Evolutionary conservation across 768 basidiomycete genomes (phyloP), one percentile per base, ranked within the genome.

Genomic region (Rossbeevera mucosa): DNA sequence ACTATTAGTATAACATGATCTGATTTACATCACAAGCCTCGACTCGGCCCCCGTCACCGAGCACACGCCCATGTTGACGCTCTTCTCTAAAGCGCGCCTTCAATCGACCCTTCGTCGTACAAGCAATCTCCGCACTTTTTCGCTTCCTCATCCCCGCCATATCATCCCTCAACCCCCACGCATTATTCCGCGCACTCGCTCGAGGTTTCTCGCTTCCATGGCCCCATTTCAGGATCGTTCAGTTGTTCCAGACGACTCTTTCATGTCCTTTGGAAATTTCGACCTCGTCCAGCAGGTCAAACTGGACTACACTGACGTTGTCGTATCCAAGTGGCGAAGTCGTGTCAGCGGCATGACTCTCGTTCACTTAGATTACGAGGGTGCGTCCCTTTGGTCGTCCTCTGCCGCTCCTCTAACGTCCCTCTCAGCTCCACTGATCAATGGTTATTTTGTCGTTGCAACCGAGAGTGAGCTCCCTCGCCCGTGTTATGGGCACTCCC

Each of bases 301-400:
- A 61, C 74, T 94, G 42, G 84, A 86, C 58, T 92, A 85, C 49
- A 74, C 86, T 9, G 90, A 93, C 54, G 82, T 94, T 38, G 76
- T 76, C 16, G 76, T 95, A 41, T 89, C 88, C 8, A 95, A 93
- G 71, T 96, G 92, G 91, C 79, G 80, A 63, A 94, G 91, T 59
- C 78, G 87, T 55, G 78, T 80, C 46, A 92, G 91, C 26, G 94
- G 94, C n/a, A 72, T 97, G 53, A 88, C 81, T 22, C 80, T 97
- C 14, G 88, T 96, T 29, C 90, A 96, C 72, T 77, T 95, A 16
- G 89, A 93, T 68, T 92, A 94, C 66, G 85, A 94, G 65, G 91
- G 91, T 86, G 59, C 59, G 74, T 59, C 16, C n/a, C 46, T 33
- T 49, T 47, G 20, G 14, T 29, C 26, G 28, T 59, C 51, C 24